Conservation (phyloP, 371 early-diverging fungal genomes). For the Apophysomyces trapeziformis region DNA sequence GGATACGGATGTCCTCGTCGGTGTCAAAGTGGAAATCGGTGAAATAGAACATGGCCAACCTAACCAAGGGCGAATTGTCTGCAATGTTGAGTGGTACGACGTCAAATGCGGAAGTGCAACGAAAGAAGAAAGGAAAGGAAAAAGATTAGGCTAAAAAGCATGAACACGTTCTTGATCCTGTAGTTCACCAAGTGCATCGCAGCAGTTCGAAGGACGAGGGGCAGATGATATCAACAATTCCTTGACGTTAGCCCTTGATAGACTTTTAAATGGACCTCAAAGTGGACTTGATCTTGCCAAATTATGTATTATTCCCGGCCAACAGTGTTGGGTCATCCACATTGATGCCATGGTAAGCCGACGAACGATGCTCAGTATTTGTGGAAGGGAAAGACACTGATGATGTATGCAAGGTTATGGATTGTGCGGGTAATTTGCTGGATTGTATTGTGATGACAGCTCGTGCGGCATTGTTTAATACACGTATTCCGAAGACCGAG, state of each 20-base stretch:
- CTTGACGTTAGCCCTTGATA: constrained; percentile 78
- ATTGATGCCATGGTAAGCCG: constrained; percentile 83
- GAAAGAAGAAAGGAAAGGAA: not conserved
- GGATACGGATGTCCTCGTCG: constrained; percentile 88
- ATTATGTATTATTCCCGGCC: constrained; percentile 89
- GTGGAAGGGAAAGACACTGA: not conserved
- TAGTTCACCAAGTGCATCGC: constrained; percentile 81
- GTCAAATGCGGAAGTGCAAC: too few relatives aligned
- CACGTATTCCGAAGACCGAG: constrained; percentile 82
- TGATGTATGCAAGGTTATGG: constrained; percentile 64
- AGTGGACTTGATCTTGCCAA: constrained; percentile 84
- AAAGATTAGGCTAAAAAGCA: constrained; percentile 8
- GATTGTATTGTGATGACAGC: constrained; percentile 86
- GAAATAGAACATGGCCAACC: constrained; percentile 62
- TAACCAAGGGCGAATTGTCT: constrained; percentile 73
- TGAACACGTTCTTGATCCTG: not conserved
- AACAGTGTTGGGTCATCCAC: constrained; percentile 89
- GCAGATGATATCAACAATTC: constrained; percentile 85
- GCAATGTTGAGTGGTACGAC: constrained; percentile 85
- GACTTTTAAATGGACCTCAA: constrained; percentile 79
- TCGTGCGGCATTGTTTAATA: constrained; percentile 85
- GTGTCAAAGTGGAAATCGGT: constrained; percentile 91
- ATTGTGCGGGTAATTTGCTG: constrained; percentile 85
- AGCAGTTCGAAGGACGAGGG: constrained; percentile 79
- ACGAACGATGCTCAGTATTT: not conserved